Conservation (phyloP, 768 basidiomycete genomes). For the Hydnum rufescens region DNA sequence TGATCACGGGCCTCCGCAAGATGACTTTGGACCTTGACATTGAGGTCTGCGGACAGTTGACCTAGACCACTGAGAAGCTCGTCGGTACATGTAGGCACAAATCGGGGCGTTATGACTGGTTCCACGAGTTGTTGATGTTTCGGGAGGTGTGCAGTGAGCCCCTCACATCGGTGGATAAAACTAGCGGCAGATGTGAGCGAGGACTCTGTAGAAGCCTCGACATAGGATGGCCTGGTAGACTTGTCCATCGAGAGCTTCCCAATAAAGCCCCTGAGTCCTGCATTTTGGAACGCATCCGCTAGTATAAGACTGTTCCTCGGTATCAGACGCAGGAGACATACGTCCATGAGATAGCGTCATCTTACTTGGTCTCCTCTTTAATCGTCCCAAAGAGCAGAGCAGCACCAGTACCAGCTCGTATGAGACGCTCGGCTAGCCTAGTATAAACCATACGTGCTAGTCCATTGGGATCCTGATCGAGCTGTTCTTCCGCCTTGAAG, state of each 20-base stretch:
- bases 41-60: constrained; percentile 26
- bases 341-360: not conserved
- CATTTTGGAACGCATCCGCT: constrained; percentile 47
- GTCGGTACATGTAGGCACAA: constrained; percentile 73
- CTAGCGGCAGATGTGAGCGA: constrained; percentile 32
- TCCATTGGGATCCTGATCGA: constrained; percentile 34
- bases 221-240: constrained; percentile 48
- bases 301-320: constrained; percentile 41
- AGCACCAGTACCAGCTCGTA: constrained; percentile 56
- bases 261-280: constrained; percentile 62
- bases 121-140: constrained; percentile 36
- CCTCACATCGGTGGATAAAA: constrained; percentile 36
- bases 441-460: constrained; percentile 51
- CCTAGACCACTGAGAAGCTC: constrained; percentile 45
- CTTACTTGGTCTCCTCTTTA: constrained; percentile 62
- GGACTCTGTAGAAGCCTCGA: constrained; percentile 27
- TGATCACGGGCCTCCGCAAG: constrained; percentile 63
- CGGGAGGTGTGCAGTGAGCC: constrained; percentile 23
- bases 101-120: constrained; percentile 76
- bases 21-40: constrained; percentile 58
- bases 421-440: constrained; percentile 42
- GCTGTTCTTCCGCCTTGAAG: constrained; percentile 56
- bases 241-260: constrained; percentile 86
- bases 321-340: not conserved
- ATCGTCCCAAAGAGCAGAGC: constrained; percentile 74